Conservation (phyloP, 2,329 filamentous ascomycete species). For the Epichloe festucae region DNA sequence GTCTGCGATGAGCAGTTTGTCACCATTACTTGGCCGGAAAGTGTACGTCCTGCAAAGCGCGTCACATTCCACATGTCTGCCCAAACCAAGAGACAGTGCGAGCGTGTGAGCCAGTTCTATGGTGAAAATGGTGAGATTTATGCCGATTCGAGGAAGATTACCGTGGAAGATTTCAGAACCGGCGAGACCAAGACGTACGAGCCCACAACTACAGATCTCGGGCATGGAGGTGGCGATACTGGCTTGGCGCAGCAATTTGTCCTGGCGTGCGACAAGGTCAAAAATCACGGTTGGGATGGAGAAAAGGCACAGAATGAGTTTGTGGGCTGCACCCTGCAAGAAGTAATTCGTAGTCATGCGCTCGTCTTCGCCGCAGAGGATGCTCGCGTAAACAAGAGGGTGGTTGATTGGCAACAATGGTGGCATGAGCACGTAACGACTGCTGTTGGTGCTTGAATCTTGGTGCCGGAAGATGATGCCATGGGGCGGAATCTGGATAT, state of each 20-base stretch:
- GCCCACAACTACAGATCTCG: constrained; percentile 22
- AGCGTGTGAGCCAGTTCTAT: constrained; percentile 75
- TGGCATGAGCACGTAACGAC: constrained; percentile 38
- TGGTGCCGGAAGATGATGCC: too few relatives aligned
- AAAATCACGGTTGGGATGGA: constrained; percentile 53
- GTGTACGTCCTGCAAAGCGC: constrained; percentile 57
- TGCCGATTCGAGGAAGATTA: constrained; percentile 70
- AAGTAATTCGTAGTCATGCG: constrained; percentile 79
- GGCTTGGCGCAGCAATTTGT: constrained; percentile 72
- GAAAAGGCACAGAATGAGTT: constrained; percentile 59
- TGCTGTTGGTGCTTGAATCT: too few relatives aligned
- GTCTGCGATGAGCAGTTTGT: constrained; percentile 90
- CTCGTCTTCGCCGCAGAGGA: constrained; percentile 92
- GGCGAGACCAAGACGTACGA: constrained; percentile 18
- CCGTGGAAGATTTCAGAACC: constrained; percentile 46
- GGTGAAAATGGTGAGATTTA: constrained; percentile 75
- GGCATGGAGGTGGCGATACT: constrained; percentile 28
- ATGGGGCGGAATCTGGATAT: too few relatives aligned
- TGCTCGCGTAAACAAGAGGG: constrained; percentile 54
- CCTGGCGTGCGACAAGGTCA: constrained; percentile 65
- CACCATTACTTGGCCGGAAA: constrained; percentile 73
- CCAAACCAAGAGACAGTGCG: constrained; percentile 74
- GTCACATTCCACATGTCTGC: constrained; percentile 92
- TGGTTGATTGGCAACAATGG: constrained; percentile 66
- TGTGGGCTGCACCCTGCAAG: constrained; percentile 74